Conservation (phyloP, 495 filamentous ascomycete genomes). For the Cladorrhinum samala region DNA sequence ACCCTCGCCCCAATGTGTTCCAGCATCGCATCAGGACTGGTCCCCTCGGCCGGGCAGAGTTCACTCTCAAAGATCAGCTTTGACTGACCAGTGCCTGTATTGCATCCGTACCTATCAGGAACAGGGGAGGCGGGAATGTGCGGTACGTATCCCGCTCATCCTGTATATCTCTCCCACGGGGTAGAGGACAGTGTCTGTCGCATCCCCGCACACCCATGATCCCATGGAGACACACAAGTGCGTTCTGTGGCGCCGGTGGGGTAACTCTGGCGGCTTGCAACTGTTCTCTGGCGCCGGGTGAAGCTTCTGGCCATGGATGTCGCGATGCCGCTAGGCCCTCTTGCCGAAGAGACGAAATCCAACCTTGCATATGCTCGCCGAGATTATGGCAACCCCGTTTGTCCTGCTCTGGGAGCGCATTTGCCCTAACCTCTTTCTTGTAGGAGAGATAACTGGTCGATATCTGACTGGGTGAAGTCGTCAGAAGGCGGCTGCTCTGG, state of each 20-base stretch:
- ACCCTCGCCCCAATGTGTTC: constrained; percentile 17
- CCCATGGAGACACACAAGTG: neutral
- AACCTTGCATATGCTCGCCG: constrained; percentile 29
- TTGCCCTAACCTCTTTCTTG: constrained; percentile 16
- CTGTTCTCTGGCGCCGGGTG: constrained; percentile 20
- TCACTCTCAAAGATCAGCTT: constrained; percentile 7
- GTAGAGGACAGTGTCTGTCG: constrained; percentile 1
- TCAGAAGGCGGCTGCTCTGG: constrained; percentile 14
- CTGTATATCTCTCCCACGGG: constrained; percentile 10
- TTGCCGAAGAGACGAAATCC: constrained; percentile 25
- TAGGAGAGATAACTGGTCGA: constrained; percentile 29
- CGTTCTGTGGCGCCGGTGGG: constrained; percentile 17
- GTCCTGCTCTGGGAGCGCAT: constrained; percentile 15
- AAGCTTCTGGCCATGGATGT: constrained; percentile 18
- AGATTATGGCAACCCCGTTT: constrained; percentile 24
- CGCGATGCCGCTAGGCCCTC: constrained; percentile 21
- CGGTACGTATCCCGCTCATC: constrained; percentile 20
- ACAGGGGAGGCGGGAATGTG: too few relatives aligned
- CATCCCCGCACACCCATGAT: neutral
- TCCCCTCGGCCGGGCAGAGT: too few relatives aligned
- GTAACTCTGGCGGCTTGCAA: constrained; percentile 5
- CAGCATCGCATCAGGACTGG: constrained; percentile 23
- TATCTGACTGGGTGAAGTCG: constrained; percentile 27
- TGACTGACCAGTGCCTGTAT: too few relatives aligned
- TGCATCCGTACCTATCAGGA: too few relatives aligned